Base-by-base conservation (phyloP, 208 protist genomes). In the Naegleria gruberi region DNA sequence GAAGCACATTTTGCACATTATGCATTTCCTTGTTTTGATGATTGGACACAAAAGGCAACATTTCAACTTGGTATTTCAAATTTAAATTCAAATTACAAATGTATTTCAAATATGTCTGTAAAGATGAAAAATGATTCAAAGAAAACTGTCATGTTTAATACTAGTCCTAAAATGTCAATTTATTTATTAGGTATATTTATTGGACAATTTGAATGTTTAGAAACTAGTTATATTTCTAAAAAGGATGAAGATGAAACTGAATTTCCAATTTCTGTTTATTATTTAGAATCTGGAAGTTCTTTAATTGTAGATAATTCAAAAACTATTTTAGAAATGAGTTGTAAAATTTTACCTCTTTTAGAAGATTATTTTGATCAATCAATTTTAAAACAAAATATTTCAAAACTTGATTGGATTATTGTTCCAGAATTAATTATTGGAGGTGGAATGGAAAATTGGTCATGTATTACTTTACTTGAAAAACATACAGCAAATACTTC, bases 361-460 rank as follows among this genome's bases (percentile, higher is more conserved):
- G 83, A 87, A 55, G 44, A 87, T 4, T 87, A 55, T 34, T 87
- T 87, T 55, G 44, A 87, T 51, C 6, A 40, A n/a, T 17, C 83
- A 7, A 19, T 77, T n/a, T 77, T 26, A 37, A 77, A 77, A 77
- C 65, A 77, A 41, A 4, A 87, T 37, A 41, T 37, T 8, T 30
- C 10, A 19, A 87, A 87, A 87, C 34, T 87, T 87, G 83, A 87
- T 87, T 55, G 19, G 23, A 26, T 87, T 12, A 41, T 87, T 34
- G n/a, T 55, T n/a, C 83, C 83, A 40, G 44, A 87, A 37, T 7
- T 77, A 30, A 45, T 46, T 45, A 55, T 87, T 23, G 17, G 41
- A 40, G 83, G 83, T 40, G 83, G 83, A 23, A 87, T 87, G 83
- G 83, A 87, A 40, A 46, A 87, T 51, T 87, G 83, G 83, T 15